A percentile compares a stretch with the other conserved stretches of the same genome.
These are phyloP conservation scores for Orbilia blumenaviensis DNA, from an alignment of 2,329 filamentous ascomycete species.

Conservation along the genomic window DNA sequence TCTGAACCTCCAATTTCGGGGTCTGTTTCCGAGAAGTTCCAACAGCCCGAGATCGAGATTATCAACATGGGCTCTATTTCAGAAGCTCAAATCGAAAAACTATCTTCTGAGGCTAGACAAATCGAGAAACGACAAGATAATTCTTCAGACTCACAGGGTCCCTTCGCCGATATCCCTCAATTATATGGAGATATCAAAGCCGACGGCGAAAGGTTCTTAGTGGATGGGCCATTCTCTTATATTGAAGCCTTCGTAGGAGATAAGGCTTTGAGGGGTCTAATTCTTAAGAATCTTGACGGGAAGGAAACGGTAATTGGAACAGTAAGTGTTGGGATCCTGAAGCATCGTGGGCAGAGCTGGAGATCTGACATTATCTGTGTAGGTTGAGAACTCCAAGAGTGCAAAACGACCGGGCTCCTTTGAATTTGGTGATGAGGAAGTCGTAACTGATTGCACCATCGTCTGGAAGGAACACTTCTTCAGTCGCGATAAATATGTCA, in stretches of 20 bases:
- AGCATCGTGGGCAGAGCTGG: neutral
- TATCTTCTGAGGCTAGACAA: neutral
- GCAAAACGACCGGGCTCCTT: conserved; percentile 40
- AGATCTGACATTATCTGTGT: neutral
- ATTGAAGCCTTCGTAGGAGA: conserved; percentile 42
- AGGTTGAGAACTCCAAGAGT: conserved; percentile 29
- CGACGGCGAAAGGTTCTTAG: conserved; percentile 26
- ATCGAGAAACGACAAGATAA: conserved; percentile 10
- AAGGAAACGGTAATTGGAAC: conserved; percentile 42
- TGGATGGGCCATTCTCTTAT: conserved; percentile 36
- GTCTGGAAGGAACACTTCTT: conserved; percentile 37
- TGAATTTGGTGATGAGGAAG: conserved; percentile 37
- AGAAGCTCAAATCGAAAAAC: conserved; percentile 10
- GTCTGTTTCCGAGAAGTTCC: neutral
- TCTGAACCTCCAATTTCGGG: neutral
- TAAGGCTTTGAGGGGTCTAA: conserved; percentile 30
- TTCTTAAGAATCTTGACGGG: conserved; percentile 39
- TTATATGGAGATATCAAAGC: conserved; percentile 20
- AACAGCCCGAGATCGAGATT: conserved; percentile 28
- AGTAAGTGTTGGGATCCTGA: neutral
- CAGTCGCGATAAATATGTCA: conserved; percentile 29
- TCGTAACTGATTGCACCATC: conserved; percentile 34
- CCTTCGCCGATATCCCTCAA: conserved; percentile 34
- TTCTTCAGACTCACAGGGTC: conserved; percentile 26
- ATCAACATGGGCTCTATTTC: conserved; percentile 13